A percentile compares a stretch with the other conserved stretches of the same genome.
Conservation (phyloP, 208 protist genomes). For the Leishmania major region DNA sequence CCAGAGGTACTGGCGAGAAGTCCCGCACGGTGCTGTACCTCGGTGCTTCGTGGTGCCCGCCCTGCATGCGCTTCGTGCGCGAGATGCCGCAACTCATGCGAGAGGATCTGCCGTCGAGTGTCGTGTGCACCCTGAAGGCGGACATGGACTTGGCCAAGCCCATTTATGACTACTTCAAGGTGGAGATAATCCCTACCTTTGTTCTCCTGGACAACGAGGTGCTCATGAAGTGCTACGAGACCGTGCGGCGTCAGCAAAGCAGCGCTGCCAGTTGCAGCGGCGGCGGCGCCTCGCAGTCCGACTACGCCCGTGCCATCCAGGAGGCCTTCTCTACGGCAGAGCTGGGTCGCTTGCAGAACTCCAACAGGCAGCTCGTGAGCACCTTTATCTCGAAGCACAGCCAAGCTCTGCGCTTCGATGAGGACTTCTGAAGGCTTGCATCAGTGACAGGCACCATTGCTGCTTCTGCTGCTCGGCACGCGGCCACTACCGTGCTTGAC, state of each 20-base stretch:
- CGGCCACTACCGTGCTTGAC: not conserved
- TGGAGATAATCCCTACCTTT: constrained; percentile 83
- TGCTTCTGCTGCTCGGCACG: constrained; percentile 2
- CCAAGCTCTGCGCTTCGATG: constrained; percentile 64
- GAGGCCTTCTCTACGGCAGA: constrained; percentile 47
- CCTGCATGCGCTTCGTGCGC: constrained; percentile 77
- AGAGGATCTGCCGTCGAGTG: constrained; percentile 38
- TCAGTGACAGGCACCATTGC: not conserved
- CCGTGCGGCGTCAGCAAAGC: constrained; percentile 20
- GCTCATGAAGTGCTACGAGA: constrained; percentile 37
- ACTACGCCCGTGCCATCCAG: constrained; percentile 23
- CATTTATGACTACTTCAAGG: constrained; percentile 71
- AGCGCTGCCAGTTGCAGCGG: not conserved
- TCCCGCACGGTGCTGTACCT: constrained; percentile 66
- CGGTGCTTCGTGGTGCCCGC: constrained; percentile 87
- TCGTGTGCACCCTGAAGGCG: constrained; percentile 65
- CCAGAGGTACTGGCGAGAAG: constrained; percentile 10
- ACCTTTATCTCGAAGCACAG: constrained; percentile 76
- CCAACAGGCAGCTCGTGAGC: constrained; percentile 48
- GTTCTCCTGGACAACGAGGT: constrained; percentile 73
- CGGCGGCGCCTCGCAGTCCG: constrained; percentile 9
- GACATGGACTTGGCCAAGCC: constrained; percentile 83
- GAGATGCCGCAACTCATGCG: constrained; percentile 58
- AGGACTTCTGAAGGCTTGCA: constrained; percentile 63
- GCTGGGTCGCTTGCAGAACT: constrained; percentile 76